These are phyloP conservation scores for Dactylellina parvicollis DNA, from an alignment of 2,329 filamentous ascomycete genomes.

Conservation along the genomic window DNA sequence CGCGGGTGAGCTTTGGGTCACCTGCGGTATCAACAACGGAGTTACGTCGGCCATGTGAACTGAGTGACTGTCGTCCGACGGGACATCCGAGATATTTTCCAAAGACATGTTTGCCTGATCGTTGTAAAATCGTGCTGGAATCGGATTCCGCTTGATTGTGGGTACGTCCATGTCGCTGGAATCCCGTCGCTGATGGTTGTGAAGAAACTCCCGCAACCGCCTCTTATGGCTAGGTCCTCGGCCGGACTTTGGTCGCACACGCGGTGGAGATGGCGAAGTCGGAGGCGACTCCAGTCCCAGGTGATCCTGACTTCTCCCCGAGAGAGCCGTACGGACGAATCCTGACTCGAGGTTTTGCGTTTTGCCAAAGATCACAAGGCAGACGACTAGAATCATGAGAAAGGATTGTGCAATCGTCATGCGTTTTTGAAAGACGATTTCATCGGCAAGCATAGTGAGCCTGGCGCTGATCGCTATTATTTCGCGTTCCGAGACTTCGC, in stretches of 20 bases:
- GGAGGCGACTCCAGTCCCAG: constrained; percentile 54
- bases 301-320: constrained; percentile 43
- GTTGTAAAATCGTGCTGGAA: constrained; percentile 38
- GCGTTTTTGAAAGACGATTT: constrained; percentile 84
- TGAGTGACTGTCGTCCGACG: constrained; percentile 12
- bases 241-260: constrained; percentile 10
- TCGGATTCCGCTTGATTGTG: constrained; percentile 16
- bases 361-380: constrained; percentile 78
- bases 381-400: constrained; percentile 84
- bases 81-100: constrained; percentile 26
- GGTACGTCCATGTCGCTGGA: constrained; percentile 45
- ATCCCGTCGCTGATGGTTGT: constrained; percentile 38
- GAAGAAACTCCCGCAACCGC: constrained; percentile 31
- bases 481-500: constrained; percentile 83
- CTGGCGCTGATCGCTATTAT: constrained; percentile 82
- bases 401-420: constrained; percentile 93
- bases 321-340: constrained; percentile 53
- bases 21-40: constrained; percentile 24
- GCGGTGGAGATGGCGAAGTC: constrained; percentile 46
- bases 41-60: constrained; percentile 15
- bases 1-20: constrained; percentile 55
- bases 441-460: constrained; percentile 89
- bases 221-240: constrained; percentile 13
- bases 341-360: constrained; percentile 58
- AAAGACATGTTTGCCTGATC: constrained; percentile 4